Percentiles rank a stretch among this genome's conserved stretches.
Evolutionary conservation across 2,329 filamentous ascomycete genomes (phyloP).

Genomic region (Coleophoma eucalyptorum): DNA sequence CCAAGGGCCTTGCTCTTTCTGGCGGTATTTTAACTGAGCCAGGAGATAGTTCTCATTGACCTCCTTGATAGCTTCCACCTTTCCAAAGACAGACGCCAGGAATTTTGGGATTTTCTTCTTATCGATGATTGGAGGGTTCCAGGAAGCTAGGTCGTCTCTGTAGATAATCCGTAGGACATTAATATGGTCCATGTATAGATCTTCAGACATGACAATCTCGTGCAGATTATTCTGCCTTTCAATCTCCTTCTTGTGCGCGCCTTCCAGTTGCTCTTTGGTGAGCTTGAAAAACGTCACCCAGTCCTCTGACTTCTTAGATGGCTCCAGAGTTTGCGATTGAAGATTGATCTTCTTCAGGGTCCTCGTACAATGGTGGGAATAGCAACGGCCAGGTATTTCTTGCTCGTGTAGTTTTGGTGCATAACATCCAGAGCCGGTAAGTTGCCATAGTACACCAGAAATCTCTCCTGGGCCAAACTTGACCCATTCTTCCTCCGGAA

Average conservation of each 20-base stretch:
- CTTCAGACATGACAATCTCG: constrained; percentile 91
- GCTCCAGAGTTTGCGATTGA: constrained; percentile 66
- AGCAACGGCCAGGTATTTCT: constrained; percentile 73
- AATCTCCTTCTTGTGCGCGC: constrained; percentile 78
- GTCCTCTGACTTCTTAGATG: constrained; percentile 65
- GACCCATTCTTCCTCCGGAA: constrained; percentile 95
- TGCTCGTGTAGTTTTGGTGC: constrained; percentile 70
- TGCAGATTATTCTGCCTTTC: constrained; percentile 92
- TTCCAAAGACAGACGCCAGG: constrained; percentile 82
- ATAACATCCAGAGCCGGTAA: constrained; percentile 91
- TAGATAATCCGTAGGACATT: constrained; percentile 84
- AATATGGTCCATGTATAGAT: constrained; percentile 84
- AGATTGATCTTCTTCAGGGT: constrained; percentile 94
- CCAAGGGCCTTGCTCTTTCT: constrained; percentile 95
- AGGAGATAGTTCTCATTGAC: constrained; percentile 92
- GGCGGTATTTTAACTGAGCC: constrained; percentile 91
- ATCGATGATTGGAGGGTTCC: constrained; percentile 76
- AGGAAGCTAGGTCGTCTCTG: constrained; percentile 69
- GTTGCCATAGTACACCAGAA: constrained; percentile 87
- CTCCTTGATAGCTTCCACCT: constrained; percentile 80
- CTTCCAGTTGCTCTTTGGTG: constrained; percentile 70
- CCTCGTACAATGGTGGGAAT: constrained; percentile 88
- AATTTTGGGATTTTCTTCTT: constrained; percentile 78
- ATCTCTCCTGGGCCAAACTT: constrained; percentile 80
- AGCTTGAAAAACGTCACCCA: constrained; percentile 90